Base-by-base conservation (phyloP, 805 yeast genomes). In the Metschnikowia koreensis region DNA sequence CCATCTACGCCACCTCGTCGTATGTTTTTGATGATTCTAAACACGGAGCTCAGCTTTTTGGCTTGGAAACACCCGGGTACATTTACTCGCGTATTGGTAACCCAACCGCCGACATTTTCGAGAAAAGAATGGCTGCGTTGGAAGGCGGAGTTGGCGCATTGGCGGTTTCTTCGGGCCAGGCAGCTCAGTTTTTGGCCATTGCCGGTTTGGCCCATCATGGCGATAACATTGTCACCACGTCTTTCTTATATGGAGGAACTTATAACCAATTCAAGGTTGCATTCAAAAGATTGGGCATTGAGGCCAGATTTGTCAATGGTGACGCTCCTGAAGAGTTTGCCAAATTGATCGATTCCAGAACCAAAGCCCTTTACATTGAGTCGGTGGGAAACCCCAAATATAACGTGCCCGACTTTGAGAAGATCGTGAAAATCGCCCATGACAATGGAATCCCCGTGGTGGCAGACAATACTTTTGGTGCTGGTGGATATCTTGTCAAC, bases 391-490 rank as follows among this genome's bases (percentile, higher is more conserved):
- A 92, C 73, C 98, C 98, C 53, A 86, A 85, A 65, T 91, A 87
- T 73, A 89, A 88, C 66, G 86, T 92, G 52, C 97, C 97, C 51
- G 97, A 92, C 70, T 89, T 93, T 63, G 90, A 87, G 69, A 81
- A 76, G 50, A 79, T 92, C 57, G 81, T 81, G 44, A 84, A 79
- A 33, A 75, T 88, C 47, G 96, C 96, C 48, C 97, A 90, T 70
- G 82, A 85, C 53, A 80, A 87, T 59, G 97, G 97, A 54, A 77
- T 91, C 45, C 96, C 97, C 46, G 83, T 93, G 44, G 93, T 92
- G 46, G 97, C 88, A 44, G 98, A 92, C 73, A 92, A 92, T 82
- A 92, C 98, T 16, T 92, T 92, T 63, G 98, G 97, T 66, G 97
- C 97, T 41, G 97, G 96, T 71, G 97, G 97, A 46, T 91, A 73